These are phyloP conservation scores for Auriscalpium microsporum DNA, from an alignment of 768 basidiomycete species.

Conservation along the genomic window DNA sequence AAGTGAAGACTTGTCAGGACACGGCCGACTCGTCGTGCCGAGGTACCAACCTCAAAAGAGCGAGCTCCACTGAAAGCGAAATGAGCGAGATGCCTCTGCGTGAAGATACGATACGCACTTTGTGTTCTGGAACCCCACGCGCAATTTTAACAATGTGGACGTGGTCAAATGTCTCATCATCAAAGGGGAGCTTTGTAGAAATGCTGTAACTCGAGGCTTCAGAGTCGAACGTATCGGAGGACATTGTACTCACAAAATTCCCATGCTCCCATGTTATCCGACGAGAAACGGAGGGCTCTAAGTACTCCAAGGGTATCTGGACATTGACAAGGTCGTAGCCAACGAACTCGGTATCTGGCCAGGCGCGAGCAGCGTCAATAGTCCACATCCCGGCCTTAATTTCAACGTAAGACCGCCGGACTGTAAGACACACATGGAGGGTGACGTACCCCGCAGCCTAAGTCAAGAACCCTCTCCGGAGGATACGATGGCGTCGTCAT, in stretches of 20 bases:
- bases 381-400: conserved; percentile 13
- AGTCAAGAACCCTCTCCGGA: conserved; percentile 10
- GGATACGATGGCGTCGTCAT: conserved; percentile 8
- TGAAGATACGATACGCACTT: conserved; percentile 7
- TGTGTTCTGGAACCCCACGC: conserved; percentile 53
- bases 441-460: conserved; percentile 14
- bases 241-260: conserved; percentile 56
- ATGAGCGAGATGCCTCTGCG: background rate
- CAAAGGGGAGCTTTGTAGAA: conserved; percentile 70
- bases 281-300: conserved; percentile 42
- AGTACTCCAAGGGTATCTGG: conserved; percentile 47
- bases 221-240: background rate
- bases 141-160: conserved; percentile 65
- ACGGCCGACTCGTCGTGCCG: background rate
- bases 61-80: conserved; percentile 28
- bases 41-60: conserved; percentile 4
- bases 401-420: background rate
- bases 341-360: conserved; percentile 27
- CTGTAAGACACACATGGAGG: background rate
- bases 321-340: conserved; percentile 75
- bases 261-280: conserved; percentile 70
- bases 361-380: conserved; percentile 15
- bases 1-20: conserved; percentile 1
- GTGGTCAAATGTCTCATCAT: conserved; percentile 77
- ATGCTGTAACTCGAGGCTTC: conserved; percentile 33